phyloP scores from a whole-genome alignment of 1,284 basidiomycete species.

The Lentinus polychrous region DNA sequence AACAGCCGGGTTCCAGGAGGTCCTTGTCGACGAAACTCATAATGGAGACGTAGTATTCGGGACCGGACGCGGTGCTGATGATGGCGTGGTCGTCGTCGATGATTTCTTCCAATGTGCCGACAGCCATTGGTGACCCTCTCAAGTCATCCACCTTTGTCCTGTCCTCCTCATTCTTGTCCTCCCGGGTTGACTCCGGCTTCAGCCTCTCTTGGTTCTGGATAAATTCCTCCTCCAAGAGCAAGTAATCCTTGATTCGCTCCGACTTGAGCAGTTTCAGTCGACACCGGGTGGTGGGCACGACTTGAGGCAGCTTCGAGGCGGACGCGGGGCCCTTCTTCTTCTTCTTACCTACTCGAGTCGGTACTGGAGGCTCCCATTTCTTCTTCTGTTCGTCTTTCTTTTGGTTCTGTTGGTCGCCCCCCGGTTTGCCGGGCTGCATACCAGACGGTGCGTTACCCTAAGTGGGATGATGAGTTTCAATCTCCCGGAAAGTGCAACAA shows the following conservation, averaged over 20 bases:
- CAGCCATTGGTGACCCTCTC: constrained; percentile 93
- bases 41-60: constrained; percentile 97
- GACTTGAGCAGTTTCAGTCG: constrained; percentile 94
- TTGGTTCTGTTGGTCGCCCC: constrained; percentile 41
- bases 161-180: constrained; percentile 97
- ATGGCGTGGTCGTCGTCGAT: constrained; percentile 99
- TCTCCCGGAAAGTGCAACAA: not conserved
- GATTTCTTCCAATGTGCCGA: constrained; percentile 97
- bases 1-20: constrained; percentile 92
- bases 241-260: constrained; percentile 97
- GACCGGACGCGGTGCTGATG: constrained; percentile 90
- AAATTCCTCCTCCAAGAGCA: constrained; percentile 97
- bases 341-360: constrained; percentile 96
- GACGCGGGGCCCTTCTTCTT: constrained; percentile 91
- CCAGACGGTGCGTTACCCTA: constrained; percentile 82
- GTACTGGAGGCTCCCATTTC: constrained; percentile 99
- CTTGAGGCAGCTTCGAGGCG: constrained; percentile 87
- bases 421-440: constrained; percentile 36
- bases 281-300: constrained; percentile 94
- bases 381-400: constrained; percentile 77
- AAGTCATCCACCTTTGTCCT: constrained; percentile 92
- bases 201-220: constrained; percentile 92
- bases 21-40: constrained; percentile 99
- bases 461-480: not conserved
- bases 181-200: constrained; percentile 74